Evolutionary conservation across 2,329 filamentous ascomycete genomes (phyloP).

Genomic region (Sclerotinia trifoliorum): DNA sequence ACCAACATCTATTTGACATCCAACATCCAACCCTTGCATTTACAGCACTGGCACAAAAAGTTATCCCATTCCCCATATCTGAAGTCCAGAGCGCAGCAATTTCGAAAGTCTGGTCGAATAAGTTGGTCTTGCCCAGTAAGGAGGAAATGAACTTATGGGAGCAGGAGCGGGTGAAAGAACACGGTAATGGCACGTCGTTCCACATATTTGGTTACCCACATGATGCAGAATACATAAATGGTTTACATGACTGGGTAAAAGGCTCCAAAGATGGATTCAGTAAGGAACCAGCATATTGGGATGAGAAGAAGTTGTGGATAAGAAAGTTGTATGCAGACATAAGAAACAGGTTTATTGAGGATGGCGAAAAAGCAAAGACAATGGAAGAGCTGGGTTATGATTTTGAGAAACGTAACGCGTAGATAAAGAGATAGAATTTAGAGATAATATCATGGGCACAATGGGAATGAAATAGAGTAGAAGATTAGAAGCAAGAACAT

Average conservation of each 20-base stretch:
- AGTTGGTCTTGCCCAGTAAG: slow-evolving; percentile 60
- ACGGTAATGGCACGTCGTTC: slow-evolving; percentile 47
- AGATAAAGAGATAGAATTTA: background rate
- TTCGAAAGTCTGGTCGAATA: slow-evolving; percentile 73
- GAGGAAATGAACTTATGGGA: slow-evolving; percentile 72
- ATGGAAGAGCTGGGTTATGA: slow-evolving; percentile 71
- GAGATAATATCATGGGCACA: background rate
- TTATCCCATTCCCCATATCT: slow-evolving; percentile 83
- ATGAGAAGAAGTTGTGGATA: slow-evolving; percentile 68
- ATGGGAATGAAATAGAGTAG: background rate
- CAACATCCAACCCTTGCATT: slow-evolving; percentile 77
- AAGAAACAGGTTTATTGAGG: slow-evolving; percentile 67
- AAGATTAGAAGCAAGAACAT: background rate
- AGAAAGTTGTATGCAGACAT: slow-evolving; percentile 66
- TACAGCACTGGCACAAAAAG: slow-evolving; percentile 70
- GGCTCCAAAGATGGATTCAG: slow-evolving; percentile 49
- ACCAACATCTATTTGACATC: slow-evolving; percentile 76
- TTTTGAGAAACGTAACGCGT: slow-evolving; percentile 39
- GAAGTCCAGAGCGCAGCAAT: slow-evolving; percentile 79
- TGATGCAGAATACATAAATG: slow-evolving; percentile 70
- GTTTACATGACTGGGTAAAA: slow-evolving; percentile 62
- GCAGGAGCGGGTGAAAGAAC: slow-evolving; percentile 41
- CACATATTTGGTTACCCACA: slow-evolving; percentile 54
- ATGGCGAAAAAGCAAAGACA: slow-evolving; percentile 62
- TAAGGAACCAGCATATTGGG: slow-evolving; percentile 72